These are phyloP conservation scores for Pyrenochaeta sp. DNA, from an alignment of 2,329 filamentous ascomycete genomes.

Conservation along the genomic window DNA sequence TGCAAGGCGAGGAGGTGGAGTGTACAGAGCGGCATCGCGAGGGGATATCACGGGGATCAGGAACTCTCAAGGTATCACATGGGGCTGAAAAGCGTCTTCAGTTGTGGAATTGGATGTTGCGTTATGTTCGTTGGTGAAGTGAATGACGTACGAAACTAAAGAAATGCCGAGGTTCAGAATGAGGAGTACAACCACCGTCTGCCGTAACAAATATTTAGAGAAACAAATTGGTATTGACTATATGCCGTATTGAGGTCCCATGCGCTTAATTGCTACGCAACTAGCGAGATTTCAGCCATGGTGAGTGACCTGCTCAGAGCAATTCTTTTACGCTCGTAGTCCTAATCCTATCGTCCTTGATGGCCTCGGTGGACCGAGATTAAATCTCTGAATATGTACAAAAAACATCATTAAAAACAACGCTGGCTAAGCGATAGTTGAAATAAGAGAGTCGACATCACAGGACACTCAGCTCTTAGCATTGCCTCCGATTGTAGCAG, in stretches of 20 bases:
- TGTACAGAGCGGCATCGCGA: conserved; percentile 60
- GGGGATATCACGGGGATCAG: conserved; percentile 9
- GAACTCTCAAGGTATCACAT: not conserved
- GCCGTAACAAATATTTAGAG: too few relatives aligned
- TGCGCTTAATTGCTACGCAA: too few relatives aligned
- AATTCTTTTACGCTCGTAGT: too few relatives aligned
- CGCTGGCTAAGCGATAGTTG: not conserved
- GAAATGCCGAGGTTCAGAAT: conserved; percentile 30
- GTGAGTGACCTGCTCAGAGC: too few relatives aligned
- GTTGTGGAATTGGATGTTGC: not conserved
- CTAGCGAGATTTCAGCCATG: too few relatives aligned
- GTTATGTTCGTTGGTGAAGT: conserved; percentile 4
- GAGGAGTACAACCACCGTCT: conserved; percentile 10
- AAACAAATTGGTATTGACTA: too few relatives aligned
- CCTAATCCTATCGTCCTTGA: too few relatives aligned
- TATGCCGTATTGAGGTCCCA: too few relatives aligned
- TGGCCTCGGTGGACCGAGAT: too few relatives aligned
- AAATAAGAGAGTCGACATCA: not conserved
- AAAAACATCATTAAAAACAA: too few relatives aligned
- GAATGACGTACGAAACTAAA: conserved; percentile 32
- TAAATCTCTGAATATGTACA: too few relatives aligned
- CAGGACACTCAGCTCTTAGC: conserved; percentile 2
- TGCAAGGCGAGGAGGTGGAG: conserved; percentile 57
- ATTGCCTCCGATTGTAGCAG: conserved; percentile 13
- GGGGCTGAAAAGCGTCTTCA: not conserved